Percentiles rank a stretch among this genome's conserved stretches.
Conservation (phyloP, 805 yeast species). For the Wickerhamomyces ciferrii region DNA sequence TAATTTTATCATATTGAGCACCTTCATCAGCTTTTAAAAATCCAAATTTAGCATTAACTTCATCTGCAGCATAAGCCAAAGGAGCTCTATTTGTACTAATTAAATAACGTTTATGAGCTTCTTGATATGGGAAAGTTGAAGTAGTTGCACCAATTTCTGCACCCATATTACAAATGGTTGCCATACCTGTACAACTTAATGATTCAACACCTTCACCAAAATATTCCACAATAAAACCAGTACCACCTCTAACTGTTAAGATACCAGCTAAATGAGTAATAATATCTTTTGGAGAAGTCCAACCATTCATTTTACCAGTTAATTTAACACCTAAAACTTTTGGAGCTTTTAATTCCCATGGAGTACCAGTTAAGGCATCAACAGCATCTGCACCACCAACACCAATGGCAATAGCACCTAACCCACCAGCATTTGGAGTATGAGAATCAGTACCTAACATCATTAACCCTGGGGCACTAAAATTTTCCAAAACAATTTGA, state of each 20-base stretch:
- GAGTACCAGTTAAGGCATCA: slow-evolving; percentile 93
- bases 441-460: slow-evolving; percentile 98
- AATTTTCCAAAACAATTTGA: slow-evolving; percentile 95
- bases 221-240: slow-evolving; percentile 94
- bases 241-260: slow-evolving; percentile 96
- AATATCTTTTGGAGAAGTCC: slow-evolving; percentile 97
- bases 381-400: slow-evolving; percentile 99
- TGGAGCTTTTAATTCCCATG: slow-evolving; percentile 99
- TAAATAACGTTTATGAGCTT: slow-evolving; percentile 73
- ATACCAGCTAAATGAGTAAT: slow-evolving; percentile 89
- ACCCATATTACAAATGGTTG: slow-evolving; percentile 99
- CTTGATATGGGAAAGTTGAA: slow-evolving; percentile 92
- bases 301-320: slow-evolving; percentile 83
- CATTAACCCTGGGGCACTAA: slow-evolving; percentile 94
- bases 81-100: slow-evolving; percentile 79
- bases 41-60: slow-evolving; percentile 46
- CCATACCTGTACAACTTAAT: slow-evolving; percentile 98
- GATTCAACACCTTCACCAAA: slow-evolving; percentile 91
- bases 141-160: slow-evolving; percentile 99
- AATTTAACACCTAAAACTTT: slow-evolving; percentile 90
- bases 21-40: slow-evolving; percentile 82
- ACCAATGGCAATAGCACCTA: slow-evolving; percentile 98
- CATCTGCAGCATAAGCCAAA: slow-evolving; percentile 75
- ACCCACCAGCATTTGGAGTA: slow-evolving; percentile 98
- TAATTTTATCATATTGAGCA: slow-evolving; percentile 86